Conservation (phyloP, 2,329 filamentous ascomycete genomes). For the Beauveria asiatica region DNA sequence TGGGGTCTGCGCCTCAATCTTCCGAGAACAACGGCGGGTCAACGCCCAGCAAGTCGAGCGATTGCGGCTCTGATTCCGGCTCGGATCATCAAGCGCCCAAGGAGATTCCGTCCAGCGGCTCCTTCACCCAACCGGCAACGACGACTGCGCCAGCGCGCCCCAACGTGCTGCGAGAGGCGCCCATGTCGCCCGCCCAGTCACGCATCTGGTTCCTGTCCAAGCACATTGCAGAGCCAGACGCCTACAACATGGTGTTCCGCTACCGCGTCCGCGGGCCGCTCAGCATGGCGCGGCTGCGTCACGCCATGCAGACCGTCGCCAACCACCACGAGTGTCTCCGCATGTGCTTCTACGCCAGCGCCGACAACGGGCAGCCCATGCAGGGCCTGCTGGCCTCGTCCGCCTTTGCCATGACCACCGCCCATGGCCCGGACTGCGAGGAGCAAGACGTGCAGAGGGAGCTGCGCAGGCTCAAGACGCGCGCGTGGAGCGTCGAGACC, state of each 20-base stretch:
- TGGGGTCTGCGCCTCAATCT: neutral
- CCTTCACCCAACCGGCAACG: neutral
- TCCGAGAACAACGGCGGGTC: neutral
- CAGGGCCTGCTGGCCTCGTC: slow-evolving; percentile 20
- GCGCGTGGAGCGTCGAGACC: slow-evolving; percentile 27
- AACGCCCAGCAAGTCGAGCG: neutral
- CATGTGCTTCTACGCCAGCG: slow-evolving; percentile 20
- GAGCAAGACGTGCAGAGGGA: slow-evolving; percentile 21
- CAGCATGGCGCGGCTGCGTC: slow-evolving; percentile 19
- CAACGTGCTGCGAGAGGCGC: slow-evolving; percentile 25
- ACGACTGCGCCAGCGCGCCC: slow-evolving; percentile 7
- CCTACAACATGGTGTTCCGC: slow-evolving; percentile 30
- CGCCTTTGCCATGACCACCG: slow-evolving; percentile 21
- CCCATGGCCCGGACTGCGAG: slow-evolving; percentile 12
- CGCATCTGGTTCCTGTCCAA: slow-evolving; percentile 32
- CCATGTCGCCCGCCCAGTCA: slow-evolving; percentile 20
- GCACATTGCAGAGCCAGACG: slow-evolving; percentile 27
- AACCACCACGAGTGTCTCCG: slow-evolving; percentile 26
- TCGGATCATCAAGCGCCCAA: neutral
- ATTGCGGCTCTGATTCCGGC: neutral
- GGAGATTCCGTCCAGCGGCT: too few relatives aligned
- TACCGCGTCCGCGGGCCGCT: slow-evolving; percentile 26
- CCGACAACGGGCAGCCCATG: slow-evolving; percentile 13
- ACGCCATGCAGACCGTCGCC: slow-evolving; percentile 24
- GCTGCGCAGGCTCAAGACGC: slow-evolving; percentile 20